These are phyloP conservation scores for Euryodendron excelsum DNA, from an alignment of 148 eudicot species.

Conservation along the genomic window DNA sequence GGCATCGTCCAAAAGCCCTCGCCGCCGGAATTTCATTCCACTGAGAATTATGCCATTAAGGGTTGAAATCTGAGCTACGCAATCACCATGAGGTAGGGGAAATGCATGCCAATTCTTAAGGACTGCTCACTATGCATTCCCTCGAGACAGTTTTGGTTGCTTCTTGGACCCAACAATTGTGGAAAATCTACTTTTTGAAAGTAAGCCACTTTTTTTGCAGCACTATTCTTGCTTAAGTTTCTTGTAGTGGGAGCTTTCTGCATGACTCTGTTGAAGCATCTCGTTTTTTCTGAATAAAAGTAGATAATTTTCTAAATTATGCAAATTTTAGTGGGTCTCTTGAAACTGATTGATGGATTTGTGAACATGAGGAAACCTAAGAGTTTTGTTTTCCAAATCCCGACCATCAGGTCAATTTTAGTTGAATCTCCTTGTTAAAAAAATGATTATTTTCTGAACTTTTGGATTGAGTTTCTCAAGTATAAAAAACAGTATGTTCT, in stretches of 20 bases:
- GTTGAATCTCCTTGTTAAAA: no score
- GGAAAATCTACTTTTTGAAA: slow-evolving; percentile 92
- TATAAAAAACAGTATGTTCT: neutral
- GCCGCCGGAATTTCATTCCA: no score
- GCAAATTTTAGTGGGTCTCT: slow-evolving; percentile 85
- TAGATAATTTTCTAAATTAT: slow-evolving; percentile 12
- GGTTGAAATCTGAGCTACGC: slow-evolving; percentile 68
- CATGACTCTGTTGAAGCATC: neutral
- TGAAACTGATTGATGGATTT: slow-evolving; percentile 64
- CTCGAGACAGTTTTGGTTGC: slow-evolving; percentile 92
- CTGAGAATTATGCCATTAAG: slow-evolving; percentile 48
- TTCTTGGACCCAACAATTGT: slow-evolving; percentile 94
- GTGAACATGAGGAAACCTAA: slow-evolving; percentile 67
- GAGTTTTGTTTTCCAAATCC: slow-evolving; percentile 96
- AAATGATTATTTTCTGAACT: neutral
- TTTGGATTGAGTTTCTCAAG: neutral
- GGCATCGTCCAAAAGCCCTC: no score
- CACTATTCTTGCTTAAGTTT: neutral
- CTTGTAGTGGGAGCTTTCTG: neutral
- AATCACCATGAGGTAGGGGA: slow-evolving; percentile 41
- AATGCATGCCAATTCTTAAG: slow-evolving; percentile 51
- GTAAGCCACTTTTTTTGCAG: slow-evolving; percentile 23
- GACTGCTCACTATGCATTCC: slow-evolving; percentile 80
- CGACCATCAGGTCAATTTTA: slow-evolving; percentile 88
- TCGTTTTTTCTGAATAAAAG: neutral